Evolutionary conservation across 1,284 basidiomycete genomes (phyloP).

Genomic region (Boletus semigastroideus): DNA sequence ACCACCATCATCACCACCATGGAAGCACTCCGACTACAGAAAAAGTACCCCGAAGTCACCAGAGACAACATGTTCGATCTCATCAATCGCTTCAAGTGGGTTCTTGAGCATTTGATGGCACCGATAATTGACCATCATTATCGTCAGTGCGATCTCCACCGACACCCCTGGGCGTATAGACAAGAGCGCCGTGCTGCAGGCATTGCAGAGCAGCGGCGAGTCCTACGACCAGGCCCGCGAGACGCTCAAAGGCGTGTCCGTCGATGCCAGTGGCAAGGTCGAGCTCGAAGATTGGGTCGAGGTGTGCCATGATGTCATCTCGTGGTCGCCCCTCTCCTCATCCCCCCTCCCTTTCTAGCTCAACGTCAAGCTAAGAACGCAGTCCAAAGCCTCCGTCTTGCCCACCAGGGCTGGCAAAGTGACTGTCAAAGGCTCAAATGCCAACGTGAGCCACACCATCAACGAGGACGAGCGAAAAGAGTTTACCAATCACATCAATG

Average conservation of each 20-base stretch:
- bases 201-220: constrained; percentile 75
- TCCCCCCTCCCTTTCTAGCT: constrained; percentile 46
- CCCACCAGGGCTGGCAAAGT: constrained; percentile 86
- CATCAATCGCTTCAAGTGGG: constrained; percentile 92
- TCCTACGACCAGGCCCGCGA: constrained; percentile 91
- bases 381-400: constrained; percentile 54
- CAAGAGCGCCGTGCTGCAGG: constrained; percentile 77
- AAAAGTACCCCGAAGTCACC: constrained; percentile 91
- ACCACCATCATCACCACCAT: constrained; percentile 43
- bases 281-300: constrained; percentile 99
- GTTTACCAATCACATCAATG: constrained; percentile 98
- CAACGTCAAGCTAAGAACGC: constrained; percentile 75
- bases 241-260: constrained; percentile 92
- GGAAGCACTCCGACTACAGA: constrained; percentile 87
- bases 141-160: constrained; percentile 71
- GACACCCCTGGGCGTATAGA: constrained; percentile 86
- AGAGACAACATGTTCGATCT: constrained; percentile 93
- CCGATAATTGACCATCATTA: neutral
- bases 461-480: constrained; percentile 96
- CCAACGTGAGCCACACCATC: constrained; percentile 96
- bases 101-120: constrained; percentile 18
- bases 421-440: constrained; percentile 92
- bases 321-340: constrained; percentile 17
- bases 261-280: constrained; percentile 94
- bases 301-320: constrained; percentile 46